A percentile compares a stretch with the other conserved stretches of the same genome.
phyloP scores from a whole-genome alignment of 495 filamentous ascomycete genomes.

The Aspergillus sclerotioniger region DNA sequence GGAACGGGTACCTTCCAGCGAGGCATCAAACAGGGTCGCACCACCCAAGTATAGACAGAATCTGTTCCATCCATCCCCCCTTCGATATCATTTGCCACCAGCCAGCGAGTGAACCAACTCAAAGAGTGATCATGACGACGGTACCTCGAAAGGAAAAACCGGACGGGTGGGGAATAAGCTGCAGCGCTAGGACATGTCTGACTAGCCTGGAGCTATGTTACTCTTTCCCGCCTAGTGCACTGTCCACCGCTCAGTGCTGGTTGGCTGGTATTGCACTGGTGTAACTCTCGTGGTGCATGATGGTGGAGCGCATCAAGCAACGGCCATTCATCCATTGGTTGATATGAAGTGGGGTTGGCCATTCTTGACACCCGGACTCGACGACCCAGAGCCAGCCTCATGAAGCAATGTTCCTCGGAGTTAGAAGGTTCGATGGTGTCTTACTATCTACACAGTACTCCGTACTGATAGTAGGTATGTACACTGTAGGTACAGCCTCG shows the following conservation, averaged over 20 bases:
- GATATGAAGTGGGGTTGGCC: neutral
- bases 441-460: neutral
- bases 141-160: neutral
- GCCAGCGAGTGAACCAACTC: neutral
- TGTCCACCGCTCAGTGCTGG: neutral
- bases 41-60: neutral
- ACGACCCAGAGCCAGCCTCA: neutral
- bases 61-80: neutral
- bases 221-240: neutral
- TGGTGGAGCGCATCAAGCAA: neutral
- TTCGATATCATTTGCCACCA: neutral
- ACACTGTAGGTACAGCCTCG: neutral
- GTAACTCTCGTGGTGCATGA: neutral
- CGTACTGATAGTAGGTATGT: neutral
- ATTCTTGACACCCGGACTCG: slow-evolving; percentile 1
- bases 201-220: neutral
- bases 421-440: neutral
- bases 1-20: too few relatives aligned
- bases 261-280: neutral
- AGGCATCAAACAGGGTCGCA: too few relatives aligned
- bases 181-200: neutral
- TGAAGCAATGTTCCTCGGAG: neutral
- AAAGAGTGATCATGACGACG: neutral
- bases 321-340: neutral
- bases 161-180: neutral